These are phyloP conservation scores for Halophytophthora batemanensis DNA, from an alignment of 352 stramenopile species.

Conservation along the genomic window DNA sequence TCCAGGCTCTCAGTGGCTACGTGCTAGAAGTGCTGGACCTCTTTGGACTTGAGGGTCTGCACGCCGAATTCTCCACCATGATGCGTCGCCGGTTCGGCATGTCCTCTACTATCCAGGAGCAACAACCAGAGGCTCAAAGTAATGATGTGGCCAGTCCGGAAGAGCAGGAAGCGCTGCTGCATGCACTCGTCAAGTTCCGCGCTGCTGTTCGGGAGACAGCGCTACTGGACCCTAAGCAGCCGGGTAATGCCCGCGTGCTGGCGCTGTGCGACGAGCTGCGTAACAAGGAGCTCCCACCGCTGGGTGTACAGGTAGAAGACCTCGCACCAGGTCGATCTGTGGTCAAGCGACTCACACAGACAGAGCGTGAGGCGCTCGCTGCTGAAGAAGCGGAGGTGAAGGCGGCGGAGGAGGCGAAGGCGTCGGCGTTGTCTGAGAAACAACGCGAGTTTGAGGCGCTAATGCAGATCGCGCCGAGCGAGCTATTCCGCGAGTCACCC, in stretches of 20 bases:
- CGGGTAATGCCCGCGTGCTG: slow-evolving; percentile 44
- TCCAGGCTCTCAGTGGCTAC: slow-evolving; percentile 52
- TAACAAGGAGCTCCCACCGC: slow-evolving; percentile 43
- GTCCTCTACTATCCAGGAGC: slow-evolving; percentile 19
- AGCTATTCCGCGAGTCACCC: slow-evolving; percentile 44
- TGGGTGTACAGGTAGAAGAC: slow-evolving; percentile 73
- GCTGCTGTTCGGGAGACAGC: slow-evolving; percentile 56
- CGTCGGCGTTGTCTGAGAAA: slow-evolving; percentile 27
- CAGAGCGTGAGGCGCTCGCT: slow-evolving; percentile 29
- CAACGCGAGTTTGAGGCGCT: slow-evolving; percentile 55
- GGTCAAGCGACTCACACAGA: slow-evolving; percentile 47
- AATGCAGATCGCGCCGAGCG: slow-evolving; percentile 59
- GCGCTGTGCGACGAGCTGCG: slow-evolving; percentile 60
- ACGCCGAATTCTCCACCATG: slow-evolving; percentile 45
- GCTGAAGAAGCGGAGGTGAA: slow-evolving; percentile 8
- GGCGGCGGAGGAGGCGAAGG: slow-evolving; percentile 4
- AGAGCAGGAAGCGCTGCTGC: slow-evolving; percentile 36
- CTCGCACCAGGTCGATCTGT: slow-evolving; percentile 55
- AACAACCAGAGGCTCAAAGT: slow-evolving; percentile 3
- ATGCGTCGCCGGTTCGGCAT: slow-evolving; percentile 26
- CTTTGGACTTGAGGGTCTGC: slow-evolving; percentile 59
- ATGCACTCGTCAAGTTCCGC: slow-evolving; percentile 58
- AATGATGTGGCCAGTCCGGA: slow-evolving; percentile 15
- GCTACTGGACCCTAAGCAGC: slow-evolving; percentile 38
- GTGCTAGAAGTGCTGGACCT: slow-evolving; percentile 68